Base-by-base conservation (phyloP, 2,329 filamentous ascomycete genomes). In the Venturia effusa region DNA sequence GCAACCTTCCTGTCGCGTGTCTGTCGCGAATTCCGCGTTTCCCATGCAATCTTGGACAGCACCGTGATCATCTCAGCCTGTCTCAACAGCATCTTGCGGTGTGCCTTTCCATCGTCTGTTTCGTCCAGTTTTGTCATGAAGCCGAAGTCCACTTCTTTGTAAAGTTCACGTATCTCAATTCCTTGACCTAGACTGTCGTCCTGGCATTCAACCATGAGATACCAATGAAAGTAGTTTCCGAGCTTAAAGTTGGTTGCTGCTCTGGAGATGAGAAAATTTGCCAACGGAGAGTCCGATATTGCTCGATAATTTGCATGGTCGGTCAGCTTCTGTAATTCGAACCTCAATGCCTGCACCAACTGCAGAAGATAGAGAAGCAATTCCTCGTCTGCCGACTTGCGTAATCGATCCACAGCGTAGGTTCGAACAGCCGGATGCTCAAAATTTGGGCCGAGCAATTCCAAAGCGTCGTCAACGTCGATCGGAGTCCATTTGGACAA, bases 141-240 rank as follows among this genome's bases (percentile, higher is more conserved):
- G 71, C 97, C 91, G 70, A 92, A 99, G 65, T 94, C 92, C 10
- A 99, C 90, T 69, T 93, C 92, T 34, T 90, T 88, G 74, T 96
- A 99, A 22, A 97, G 85, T 67, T 90, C 89, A 57, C 90, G 88
- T 71, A 93, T 88, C 64, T 87, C 85, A 4, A 84, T 80, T 27
- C 86, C 83, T 69, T 92, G 90, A 54, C 91, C 88, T 3, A 86
- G 85, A 68, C 88, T 92, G 45, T 77, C 75, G 73, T 97, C 93
- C 69, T 95, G 91, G 69, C 92, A 95, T 76, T 99, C 95, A 1
- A 99, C 94, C 87, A 97, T 97, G 2, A 99, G 81, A 74, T 97
- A 99, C 94, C 94, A 99, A 74, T 97, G 90, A 63, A 99, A 85
- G 76, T 95, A 96, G 73, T 96, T 99, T 37, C 93, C 94, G 1